phyloP scores from a whole-genome alignment of 2,329 filamentous ascomycete genomes.

The Diaporthe humulicola region DNA sequence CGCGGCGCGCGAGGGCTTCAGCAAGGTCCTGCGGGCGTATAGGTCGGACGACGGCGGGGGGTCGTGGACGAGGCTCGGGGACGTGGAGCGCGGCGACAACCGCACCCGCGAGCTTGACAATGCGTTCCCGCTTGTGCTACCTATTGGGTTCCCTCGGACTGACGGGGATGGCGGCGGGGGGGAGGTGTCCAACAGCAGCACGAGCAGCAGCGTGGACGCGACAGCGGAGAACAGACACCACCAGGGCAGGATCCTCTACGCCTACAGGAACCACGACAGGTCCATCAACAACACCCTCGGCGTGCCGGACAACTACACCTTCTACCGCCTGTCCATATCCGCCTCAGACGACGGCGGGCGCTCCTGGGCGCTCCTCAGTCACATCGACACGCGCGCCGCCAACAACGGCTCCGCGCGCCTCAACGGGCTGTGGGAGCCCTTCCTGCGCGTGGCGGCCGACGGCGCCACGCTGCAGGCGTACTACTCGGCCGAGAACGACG shows the following conservation, averaged over 20 bases:
- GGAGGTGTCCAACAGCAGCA: not conserved
- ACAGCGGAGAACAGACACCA: not conserved
- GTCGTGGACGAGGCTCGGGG: conserved; percentile 45
- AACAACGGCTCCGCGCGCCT: conserved; percentile 33
- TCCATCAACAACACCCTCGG: conserved; percentile 16
- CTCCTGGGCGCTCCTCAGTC: conserved; percentile 52
- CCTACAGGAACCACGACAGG: conserved; percentile 52
- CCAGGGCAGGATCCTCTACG: conserved; percentile 36
- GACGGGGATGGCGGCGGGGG: not conserved
- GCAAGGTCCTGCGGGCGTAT: conserved; percentile 45
- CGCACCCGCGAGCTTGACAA: conserved; percentile 50
- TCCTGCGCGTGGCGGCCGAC: conserved; percentile 54
- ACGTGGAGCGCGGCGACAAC: conserved; percentile 40
- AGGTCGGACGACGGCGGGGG: conserved; percentile 46
- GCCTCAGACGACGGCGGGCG: conserved; percentile 56
- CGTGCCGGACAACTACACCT: conserved; percentile 44
- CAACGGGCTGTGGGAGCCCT: conserved; percentile 61
- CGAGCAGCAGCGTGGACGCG: no score
- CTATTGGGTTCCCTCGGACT: not conserved
- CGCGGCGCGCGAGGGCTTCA: conserved; percentile 42
- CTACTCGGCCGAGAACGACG: conserved; percentile 57
- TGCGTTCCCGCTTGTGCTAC: conserved; percentile 45
- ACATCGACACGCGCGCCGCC: conserved; percentile 45
- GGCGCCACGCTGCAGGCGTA: conserved; percentile 56
- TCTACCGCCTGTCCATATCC: conserved; percentile 57